Percentiles rank a stretch among this genome's conserved stretches.
These are phyloP conservation scores for Acanthamoeba castellanii DNA, from an alignment of 208 protist genomes.

Conservation along the genomic window DNA sequence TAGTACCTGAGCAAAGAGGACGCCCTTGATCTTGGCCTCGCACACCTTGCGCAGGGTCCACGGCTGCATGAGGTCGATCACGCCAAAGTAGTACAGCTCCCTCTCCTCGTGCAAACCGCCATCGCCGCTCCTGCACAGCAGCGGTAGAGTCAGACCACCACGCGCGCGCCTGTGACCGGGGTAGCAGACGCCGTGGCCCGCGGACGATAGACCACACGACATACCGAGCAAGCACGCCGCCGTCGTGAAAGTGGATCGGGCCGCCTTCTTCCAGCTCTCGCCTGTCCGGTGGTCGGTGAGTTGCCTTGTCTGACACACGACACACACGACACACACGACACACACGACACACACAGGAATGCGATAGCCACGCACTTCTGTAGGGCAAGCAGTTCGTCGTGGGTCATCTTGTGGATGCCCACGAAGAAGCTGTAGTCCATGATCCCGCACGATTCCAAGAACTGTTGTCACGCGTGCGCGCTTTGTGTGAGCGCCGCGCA, in stretches of 20 bases:
- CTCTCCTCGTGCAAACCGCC: background rate
- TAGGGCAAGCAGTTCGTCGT: background rate
- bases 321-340: too few species aligned
- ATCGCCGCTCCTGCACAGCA: background rate
- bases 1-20: slow-evolving; percentile 7
- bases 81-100: slow-evolving; percentile 58
- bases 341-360: background rate
- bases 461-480: too few species aligned
- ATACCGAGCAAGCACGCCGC: background rate
- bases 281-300: background rate
- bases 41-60: slow-evolving; percentile 58
- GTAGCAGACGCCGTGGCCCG: too few species aligned
- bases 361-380: background rate
- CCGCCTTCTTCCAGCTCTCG: background rate
- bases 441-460: slow-evolving; percentile 50
- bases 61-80: slow-evolving; percentile 65
- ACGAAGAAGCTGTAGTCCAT: slow-evolving; percentile 74
- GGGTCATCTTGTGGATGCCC: slow-evolving; percentile 24
- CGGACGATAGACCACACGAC: background rate
- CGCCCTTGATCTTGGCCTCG: slow-evolving; percentile 23
- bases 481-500: too few species aligned
- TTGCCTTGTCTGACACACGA: too few species aligned
- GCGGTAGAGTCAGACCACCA: background rate
- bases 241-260: background rate
- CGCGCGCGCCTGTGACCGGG: too few species aligned